Conservation (phyloP, 2,329 filamentous ascomycete genomes). For the Verticillium nonalfalfae region DNA sequence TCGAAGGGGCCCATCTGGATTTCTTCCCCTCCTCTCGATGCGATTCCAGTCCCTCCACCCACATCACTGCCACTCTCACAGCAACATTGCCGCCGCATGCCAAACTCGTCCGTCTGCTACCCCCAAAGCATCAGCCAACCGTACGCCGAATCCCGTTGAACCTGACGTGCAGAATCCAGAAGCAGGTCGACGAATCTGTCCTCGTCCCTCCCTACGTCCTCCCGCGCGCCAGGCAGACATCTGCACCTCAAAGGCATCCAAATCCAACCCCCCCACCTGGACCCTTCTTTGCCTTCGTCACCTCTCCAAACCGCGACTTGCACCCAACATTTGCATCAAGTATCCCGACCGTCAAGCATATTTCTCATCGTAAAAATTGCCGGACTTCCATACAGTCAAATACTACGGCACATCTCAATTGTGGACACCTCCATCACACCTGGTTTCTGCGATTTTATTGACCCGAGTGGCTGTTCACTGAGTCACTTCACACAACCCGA, state of each 20-base stretch:
- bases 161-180: neutral
- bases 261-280: neutral
- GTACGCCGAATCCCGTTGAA: neutral
- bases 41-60: conserved; percentile 5
- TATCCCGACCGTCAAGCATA: neutral
- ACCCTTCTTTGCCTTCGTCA: neutral
- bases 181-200: neutral
- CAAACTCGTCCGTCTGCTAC: neutral
- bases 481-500: neutral
- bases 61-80: neutral
- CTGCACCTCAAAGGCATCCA: neutral
- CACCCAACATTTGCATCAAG: neutral
- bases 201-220: neutral
- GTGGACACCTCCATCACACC: neutral
- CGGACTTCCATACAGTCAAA: too few relatives aligned
- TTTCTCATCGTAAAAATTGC: too few relatives aligned
- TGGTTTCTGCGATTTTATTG: neutral
- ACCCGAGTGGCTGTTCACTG: neutral
- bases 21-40: conserved; percentile 9
- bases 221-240: neutral
- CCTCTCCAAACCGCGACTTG: neutral
- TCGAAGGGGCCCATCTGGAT: conserved; percentile 3
- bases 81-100: neutral
- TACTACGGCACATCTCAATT: too few relatives aligned
- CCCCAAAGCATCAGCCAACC: neutral